Base-by-base conservation (phyloP, 2,329 filamentous ascomycete species). In the Aureobasidium sp. region DNA sequence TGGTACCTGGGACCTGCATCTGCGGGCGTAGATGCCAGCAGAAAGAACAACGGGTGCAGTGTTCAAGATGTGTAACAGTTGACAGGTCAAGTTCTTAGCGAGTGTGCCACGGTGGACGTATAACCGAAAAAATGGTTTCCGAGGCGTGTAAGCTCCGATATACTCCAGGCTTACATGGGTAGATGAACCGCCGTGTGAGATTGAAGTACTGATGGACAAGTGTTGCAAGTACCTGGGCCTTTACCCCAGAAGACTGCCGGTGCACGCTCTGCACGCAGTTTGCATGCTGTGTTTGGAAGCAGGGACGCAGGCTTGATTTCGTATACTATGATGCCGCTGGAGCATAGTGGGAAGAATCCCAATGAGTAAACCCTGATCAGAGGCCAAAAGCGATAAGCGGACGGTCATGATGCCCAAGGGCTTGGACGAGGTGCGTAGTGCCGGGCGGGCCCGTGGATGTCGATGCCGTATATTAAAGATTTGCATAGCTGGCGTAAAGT, bases 391-490 rank as follows among this genome's bases (percentile, higher is more conserved):
- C 44, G 31, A 29, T 59, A 44, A 40, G 19, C 44, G 24, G 31
- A 15, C 29, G 6, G 48, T 33, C 15, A 49, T 3, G n/a, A 37
- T 40, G 15, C 31, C 45, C 57, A 12, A 60, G 2, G 27, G 45
- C 27, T 24, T 42, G 44, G 27, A 19, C 19, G 6, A 39, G 29
- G 29, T 48, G 31, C 19, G n/a, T 57, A 45, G 53, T 33, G 17
- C 22, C 22, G 53, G 54, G 29, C 54, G 27, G 57, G 57, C 47
- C 22, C 57, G 57, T 49, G 57, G 44, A 40, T 33, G 31, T 27
- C 42, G 42, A 48, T 48, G 54, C 45, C 57, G 44, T 31, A 50
- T 50, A 60, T 60, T 60, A 50, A 60, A 29, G 44, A 49, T 60
- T 31, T 50, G 57, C 57, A 22, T 14, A 50, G 45, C 17, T 39